Evolutionary conservation across 1,139 yeast genomes (phyloP), one percentile per base, ranked within the genome.

Genomic region (Lodderomyces orthopsilosis): DNA sequence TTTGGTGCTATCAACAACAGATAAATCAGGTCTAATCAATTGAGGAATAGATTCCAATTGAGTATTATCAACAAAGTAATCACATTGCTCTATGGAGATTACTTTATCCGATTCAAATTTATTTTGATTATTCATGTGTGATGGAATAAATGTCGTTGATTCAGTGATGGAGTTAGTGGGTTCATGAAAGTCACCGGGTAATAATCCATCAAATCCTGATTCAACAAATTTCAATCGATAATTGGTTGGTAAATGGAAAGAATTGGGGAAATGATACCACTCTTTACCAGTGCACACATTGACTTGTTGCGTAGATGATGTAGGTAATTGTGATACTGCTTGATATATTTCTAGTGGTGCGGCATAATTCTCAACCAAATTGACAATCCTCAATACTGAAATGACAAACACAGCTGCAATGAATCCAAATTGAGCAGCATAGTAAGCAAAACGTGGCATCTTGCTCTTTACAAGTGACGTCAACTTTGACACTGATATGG

Each of bases 221-320:
- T 72, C 69, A 7, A 87, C 80, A 60, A 88, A 91, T 52, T 70
- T 69, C 22, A 89, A 64, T 48, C 96, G 68, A 46, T 76, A 66
- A 28, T 75, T 71, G 17, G 69, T 66, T 2, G 86, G 84, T 19
- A 91, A 66, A 57, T 90, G 87, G 59, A 90, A 85, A 0, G 97
- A 90, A 1, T 86, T 82, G 10, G 98, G 97, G 64, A 70, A 91
- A 57, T 93, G 87, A 57, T 89, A 89, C 97, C 98, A 91, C 65
- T 93, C 98, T 47, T 96, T 77, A 2, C 96, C 97, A 18, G 87
- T 74, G 60, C 98, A 93, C 0, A 91, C 83, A 51, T 80, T 83
- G 6, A 34, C 21, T 21, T 23, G 28, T 7, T 23, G 3, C 6
- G 18, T 38, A 33, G 18, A 37, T 40, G 24, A 14, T 14, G 33